Percentiles rank a stretch among this genome's conserved stretches.
phyloP scores from a whole-genome alignment of 371 early-diverging fungal species.

The Amoeboaphelidium occidentale region DNA sequence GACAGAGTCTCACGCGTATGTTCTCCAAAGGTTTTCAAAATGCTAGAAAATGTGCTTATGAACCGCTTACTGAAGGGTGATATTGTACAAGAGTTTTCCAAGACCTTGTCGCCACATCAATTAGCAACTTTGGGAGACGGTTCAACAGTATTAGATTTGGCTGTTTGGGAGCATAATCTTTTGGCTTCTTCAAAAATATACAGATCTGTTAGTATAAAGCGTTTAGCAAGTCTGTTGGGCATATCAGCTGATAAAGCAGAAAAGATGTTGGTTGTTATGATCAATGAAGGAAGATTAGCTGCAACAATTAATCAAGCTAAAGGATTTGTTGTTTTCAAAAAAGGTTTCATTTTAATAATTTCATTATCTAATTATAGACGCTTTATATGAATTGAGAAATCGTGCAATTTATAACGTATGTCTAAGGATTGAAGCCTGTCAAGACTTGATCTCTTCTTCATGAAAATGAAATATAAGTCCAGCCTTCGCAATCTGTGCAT shows the following conservation, averaged over 20 bases:
- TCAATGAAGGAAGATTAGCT: constrained; percentile 61
- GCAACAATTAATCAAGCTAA: no score
- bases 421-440: no score
- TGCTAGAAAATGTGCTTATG: constrained; percentile 72
- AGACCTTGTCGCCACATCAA: constrained; percentile 51
- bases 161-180: constrained; percentile 81
- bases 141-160: constrained; percentile 60
- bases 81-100: constrained; percentile 50
- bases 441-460: no score
- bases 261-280: constrained; percentile 55
- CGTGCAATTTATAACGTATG: no score
- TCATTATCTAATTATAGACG: no score
- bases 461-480: no score
- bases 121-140: constrained; percentile 31
- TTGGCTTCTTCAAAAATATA: constrained; percentile 62
- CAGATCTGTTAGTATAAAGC: constrained; percentile 57
- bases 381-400: no score
- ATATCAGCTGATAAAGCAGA: constrained; percentile 60
- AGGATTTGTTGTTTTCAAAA: no score
- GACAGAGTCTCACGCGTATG: constrained; percentile 33
- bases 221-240: constrained; percentile 47
- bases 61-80: constrained; percentile 48
- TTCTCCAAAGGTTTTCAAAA: constrained; percentile 7
- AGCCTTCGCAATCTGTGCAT: no score
- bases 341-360: no score